Conservation (phyloP, 1,284 basidiomycete genomes). For the Chalciporus sp. region DNA sequence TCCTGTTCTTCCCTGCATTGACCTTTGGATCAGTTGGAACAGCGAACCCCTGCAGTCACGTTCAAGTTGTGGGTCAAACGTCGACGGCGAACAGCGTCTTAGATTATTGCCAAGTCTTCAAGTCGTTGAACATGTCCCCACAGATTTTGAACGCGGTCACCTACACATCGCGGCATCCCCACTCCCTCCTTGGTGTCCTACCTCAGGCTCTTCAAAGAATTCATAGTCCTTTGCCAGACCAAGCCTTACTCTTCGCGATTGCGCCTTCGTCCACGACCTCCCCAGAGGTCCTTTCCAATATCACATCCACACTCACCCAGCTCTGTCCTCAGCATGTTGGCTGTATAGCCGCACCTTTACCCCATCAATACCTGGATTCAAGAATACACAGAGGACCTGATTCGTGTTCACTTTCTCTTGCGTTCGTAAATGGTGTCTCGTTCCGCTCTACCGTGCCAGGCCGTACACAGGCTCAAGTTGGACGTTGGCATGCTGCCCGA, state of each 20-base stretch:
- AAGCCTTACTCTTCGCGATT: conserved; percentile 51
- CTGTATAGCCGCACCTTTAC: conserved; percentile 57
- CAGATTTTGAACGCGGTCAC: conserved; percentile 22
- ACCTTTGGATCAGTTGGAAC: too few species aligned
- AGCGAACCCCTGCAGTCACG: too few species aligned
- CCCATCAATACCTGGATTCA: conserved; percentile 15
- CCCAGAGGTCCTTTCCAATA: conserved; percentile 39
- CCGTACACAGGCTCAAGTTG: conserved; percentile 57
- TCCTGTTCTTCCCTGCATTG: too few species aligned
- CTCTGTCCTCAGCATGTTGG: conserved; percentile 51
- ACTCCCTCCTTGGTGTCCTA: conserved; percentile 16
- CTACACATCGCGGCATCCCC: conserved; percentile 21
- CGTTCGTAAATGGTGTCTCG: conserved; percentile 43
- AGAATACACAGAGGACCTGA: conserved; percentile 22
- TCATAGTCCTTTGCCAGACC: not conserved
- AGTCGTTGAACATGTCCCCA: conserved; percentile 14
- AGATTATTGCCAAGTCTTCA: not conserved
- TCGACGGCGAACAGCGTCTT: too few species aligned
- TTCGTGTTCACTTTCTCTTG: conserved; percentile 54
- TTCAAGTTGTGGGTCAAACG: too few species aligned
- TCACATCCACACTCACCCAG: conserved; percentile 46
- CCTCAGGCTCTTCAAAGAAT: conserved; percentile 8
- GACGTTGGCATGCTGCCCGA: conserved; percentile 62
- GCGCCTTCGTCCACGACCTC: conserved; percentile 42
- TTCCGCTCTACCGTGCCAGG: conserved; percentile 68